Base-by-base conservation (phyloP, 345 rosid species). In the Acer yangbiense region DNA sequence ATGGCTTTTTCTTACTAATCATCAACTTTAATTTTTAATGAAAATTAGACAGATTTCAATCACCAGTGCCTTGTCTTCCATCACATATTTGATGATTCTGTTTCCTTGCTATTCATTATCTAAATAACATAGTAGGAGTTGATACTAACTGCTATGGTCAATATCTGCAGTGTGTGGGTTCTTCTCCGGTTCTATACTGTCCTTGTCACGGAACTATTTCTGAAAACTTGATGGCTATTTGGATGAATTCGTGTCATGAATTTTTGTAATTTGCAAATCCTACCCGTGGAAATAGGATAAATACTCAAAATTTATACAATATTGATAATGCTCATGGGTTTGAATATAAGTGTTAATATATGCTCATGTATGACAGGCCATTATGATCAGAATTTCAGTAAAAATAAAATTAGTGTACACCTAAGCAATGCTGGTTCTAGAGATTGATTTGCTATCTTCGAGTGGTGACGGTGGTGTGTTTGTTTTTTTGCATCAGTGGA, bases 91-190 rank as follows among this genome's bases (percentile, higher is more conserved):
- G 21, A 20, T 50, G 75, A 72, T 72, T 50, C 60, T 50, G 43
- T 50, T 69, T 50, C 8, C 58, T 13, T 50, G 60, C 12, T 16
- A 3, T 50, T 68, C n/a, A 14, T 69, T 69, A 46, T 5, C n/a
- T 14, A 10, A 21, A 69, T 69, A 20, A 69, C 72, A 18, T 46
- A 68, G 72, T 69, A 69, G 27, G 72, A 21, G 55, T 68, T 21
- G 17, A 46, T 60, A 60, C 64, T 60, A 20, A 60, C 18, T 46
- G 35, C 35, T n/a, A 11, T 46, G n/a, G 10, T 55, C 48, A 29
- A 18, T 55, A n/a, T 29, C 43, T 71, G 25, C 20, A 69, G 11
- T 54, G 64, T 32, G 43, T 54, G 23, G 10, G 39, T 21, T 52
- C 58, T 71, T 27, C 63, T 29, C 9, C 3, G 11, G 27, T 60